These are phyloP conservation scores for Carallia brachiata DNA, from an alignment of 345 rosid genomes.

Conservation along the genomic window DNA sequence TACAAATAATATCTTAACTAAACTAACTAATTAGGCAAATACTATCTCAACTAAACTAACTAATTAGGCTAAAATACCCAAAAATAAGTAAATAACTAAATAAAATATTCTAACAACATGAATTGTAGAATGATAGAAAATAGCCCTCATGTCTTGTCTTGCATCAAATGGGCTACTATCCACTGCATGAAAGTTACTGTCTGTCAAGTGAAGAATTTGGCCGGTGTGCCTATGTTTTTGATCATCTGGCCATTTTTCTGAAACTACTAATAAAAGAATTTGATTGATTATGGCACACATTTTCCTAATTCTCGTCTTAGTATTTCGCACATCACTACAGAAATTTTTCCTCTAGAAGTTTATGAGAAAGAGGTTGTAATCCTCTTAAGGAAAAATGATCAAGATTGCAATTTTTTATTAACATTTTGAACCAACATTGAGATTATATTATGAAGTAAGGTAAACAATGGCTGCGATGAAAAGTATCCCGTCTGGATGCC, in stretches of 20 bases:
- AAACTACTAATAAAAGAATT: background rate
- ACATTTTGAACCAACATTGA: background rate
- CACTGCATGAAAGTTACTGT: no score
- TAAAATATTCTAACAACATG: no score
- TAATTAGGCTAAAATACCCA: no score
- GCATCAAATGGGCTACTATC: no score
- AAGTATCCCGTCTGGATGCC: background rate
- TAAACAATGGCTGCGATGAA: background rate
- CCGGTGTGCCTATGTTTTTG: no score
- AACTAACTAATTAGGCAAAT: no score
- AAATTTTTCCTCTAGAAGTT: background rate
- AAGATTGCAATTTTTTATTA: background rate
- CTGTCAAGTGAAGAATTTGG: background rate
- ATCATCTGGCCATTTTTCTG: background rate
- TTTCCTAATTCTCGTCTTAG: background rate
- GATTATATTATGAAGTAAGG: background rate
- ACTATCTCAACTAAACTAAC: no score
- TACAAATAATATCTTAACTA: no score
- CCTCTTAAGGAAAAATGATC: background rate
- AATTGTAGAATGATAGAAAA: no score
- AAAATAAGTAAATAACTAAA: no score
- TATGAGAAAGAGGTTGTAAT: background rate
- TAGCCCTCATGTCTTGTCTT: no score
- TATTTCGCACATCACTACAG: background rate
- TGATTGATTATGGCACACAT: background rate